A percentile compares a stretch with the other conserved stretches of the same genome.
phyloP scores from a whole-genome alignment of 768 basidiomycete species.

The Grammothele lineata region DNA sequence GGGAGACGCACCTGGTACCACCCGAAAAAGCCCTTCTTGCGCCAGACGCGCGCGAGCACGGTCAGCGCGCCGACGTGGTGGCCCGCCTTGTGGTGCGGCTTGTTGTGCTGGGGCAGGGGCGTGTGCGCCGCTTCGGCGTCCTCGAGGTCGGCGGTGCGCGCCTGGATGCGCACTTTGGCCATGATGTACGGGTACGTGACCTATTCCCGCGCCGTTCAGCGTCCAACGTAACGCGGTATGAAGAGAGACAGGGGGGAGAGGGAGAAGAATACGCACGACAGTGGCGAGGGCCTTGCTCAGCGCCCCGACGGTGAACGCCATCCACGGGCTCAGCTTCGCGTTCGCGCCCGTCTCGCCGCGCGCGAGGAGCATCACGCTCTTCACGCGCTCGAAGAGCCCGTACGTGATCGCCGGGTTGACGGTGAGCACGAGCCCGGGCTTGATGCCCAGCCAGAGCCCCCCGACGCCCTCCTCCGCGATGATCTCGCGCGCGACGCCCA shows the following conservation, averaged over 20 bases:
- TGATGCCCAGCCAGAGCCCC: constrained; percentile 91
- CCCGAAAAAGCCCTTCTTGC: constrained; percentile 77
- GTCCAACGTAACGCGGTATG: background rate
- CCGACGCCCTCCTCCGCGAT: constrained; percentile 82
- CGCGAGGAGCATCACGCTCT: constrained; percentile 62
- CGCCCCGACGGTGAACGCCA: constrained; percentile 85
- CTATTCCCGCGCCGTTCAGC: constrained; percentile 33
- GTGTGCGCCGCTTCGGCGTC: constrained; percentile 39
- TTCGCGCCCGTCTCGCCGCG: constrained; percentile 27
- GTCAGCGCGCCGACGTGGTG: constrained; percentile 72
- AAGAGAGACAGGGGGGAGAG: background rate
- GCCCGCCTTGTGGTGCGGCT: constrained; percentile 39
- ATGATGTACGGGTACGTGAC: constrained; percentile 95
- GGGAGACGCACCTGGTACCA: constrained; percentile 84
- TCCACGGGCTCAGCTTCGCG: constrained; percentile 69
- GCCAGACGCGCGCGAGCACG: constrained; percentile 67
- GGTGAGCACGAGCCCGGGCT: constrained; percentile 91
- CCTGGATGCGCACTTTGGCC: constrained; percentile 95
- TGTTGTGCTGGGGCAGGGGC: constrained; percentile 33
- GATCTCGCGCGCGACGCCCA: constrained; percentile 80
- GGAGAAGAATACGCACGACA: constrained; percentile 53
- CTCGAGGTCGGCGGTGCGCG: constrained; percentile 60
- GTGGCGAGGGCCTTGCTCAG: constrained; percentile 94
- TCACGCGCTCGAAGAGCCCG: constrained; percentile 90
- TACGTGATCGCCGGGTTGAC: constrained; percentile 98